phyloP scores from a whole-genome alignment of 768 basidiomycete species.

The Rhizopogon vinicolor region DNA sequence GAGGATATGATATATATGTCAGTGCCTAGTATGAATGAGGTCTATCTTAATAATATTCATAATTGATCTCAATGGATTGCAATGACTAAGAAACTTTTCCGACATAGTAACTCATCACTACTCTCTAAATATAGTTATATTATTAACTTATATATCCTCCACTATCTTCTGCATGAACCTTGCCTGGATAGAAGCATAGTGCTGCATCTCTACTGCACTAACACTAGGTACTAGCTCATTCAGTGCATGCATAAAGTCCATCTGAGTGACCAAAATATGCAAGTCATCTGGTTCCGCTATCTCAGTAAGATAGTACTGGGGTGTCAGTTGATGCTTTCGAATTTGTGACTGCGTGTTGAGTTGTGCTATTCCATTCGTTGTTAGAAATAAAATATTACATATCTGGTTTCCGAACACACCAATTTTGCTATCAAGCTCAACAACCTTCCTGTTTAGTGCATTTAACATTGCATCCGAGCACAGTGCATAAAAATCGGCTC shows the following conservation, averaged over 20 bases:
- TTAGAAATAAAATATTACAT: conserved; percentile 1
- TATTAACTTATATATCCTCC: background rate
- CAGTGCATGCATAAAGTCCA: conserved; percentile 78
- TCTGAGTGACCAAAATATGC: conserved; percentile 64
- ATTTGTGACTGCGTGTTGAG: conserved; percentile 46
- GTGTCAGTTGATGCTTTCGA: conserved; percentile 60
- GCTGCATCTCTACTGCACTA: conserved; percentile 78
- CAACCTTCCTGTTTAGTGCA: conserved; percentile 88
- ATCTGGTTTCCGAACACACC: conserved; percentile 34
- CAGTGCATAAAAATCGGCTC: conserved; percentile 96
- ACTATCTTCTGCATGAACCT: conserved; percentile 1
- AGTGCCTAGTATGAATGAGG: too few relatives aligned
- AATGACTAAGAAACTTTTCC: too few relatives aligned
- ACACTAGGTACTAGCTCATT: conserved; percentile 73
- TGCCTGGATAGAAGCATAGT: conserved; percentile 60
- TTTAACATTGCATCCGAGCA: conserved; percentile 96
- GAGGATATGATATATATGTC: too few relatives aligned
- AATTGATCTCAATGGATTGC: too few relatives aligned
- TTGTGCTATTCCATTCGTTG: conserved; percentile 20
- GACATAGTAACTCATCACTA: too few relatives aligned
- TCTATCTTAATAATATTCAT: too few relatives aligned
- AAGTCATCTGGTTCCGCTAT: conserved; percentile 68
- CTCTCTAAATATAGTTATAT: background rate
- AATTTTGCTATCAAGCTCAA: conserved; percentile 70
- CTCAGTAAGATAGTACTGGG: conserved; percentile 88